These are phyloP conservation scores for Thielaviopsis euricoi DNA, from an alignment of 2,329 filamentous ascomycete species.

Conservation along the genomic window DNA sequence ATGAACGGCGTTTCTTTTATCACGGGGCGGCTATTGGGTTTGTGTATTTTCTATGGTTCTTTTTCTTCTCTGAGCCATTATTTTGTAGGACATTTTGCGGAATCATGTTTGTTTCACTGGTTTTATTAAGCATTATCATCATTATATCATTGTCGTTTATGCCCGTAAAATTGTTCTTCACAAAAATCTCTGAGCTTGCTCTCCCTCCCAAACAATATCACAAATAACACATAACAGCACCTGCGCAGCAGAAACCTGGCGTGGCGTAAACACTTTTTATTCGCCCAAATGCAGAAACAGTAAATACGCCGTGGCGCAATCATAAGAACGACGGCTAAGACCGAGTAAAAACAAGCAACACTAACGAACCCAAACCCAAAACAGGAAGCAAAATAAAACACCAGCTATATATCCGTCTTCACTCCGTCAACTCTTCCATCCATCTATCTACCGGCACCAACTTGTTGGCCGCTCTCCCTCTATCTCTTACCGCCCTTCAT, in stretches of 20 bases:
- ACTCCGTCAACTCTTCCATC: too few species aligned
- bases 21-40: constrained; percentile 12
- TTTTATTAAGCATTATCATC: not conserved
- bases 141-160: not conserved
- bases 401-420: not conserved
- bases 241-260: not conserved
- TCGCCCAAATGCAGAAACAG: not conserved
- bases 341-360: not conserved
- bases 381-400: constrained; percentile 1
- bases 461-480: not conserved
- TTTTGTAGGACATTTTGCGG: not conserved
- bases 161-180: too few species aligned
- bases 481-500: constrained; percentile 24
- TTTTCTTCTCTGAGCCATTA: constrained; percentile 4
- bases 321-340: not conserved
- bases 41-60: not conserved
- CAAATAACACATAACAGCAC: not conserved
- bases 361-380: not conserved
- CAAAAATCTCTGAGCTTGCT: not conserved
- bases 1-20: constrained; percentile 13
- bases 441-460: not conserved
- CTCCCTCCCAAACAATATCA: not conserved
- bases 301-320: not conserved
- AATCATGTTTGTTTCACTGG: not conserved
- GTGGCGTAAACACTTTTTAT: not conserved